Evolutionary conservation across 345 rosid genomes (phyloP).

Genomic region (Eutrema heterophyllum): DNA sequence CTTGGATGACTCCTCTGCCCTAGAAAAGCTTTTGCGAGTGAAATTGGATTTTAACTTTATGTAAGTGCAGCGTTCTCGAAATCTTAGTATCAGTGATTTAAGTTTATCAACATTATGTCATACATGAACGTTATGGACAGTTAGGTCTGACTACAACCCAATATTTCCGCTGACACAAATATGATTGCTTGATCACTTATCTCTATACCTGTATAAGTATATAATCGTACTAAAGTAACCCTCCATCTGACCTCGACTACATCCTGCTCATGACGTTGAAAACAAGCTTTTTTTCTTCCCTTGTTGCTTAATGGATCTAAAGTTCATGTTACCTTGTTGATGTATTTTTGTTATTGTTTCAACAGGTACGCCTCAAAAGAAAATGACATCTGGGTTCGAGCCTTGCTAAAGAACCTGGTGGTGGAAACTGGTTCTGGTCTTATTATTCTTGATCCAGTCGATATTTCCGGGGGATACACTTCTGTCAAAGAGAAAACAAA

Average conservation of each 20-base stretch:
- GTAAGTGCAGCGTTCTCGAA: conserved; percentile 43
- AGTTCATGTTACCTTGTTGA: conserved; percentile 13
- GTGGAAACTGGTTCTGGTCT: conserved; percentile 98
- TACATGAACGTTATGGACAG: background rate
- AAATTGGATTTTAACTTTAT: conserved; percentile 94
- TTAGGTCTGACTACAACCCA: background rate
- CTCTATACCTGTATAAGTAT: background rate
- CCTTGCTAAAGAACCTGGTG: conserved; percentile 74
- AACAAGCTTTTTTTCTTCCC: background rate
- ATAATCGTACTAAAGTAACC: background rate
- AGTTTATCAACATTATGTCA: conserved; percentile 1
- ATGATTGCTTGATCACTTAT: conserved; percentile 4
- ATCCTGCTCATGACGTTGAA: conserved; percentile 8
- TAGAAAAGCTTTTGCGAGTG: conserved; percentile 94
- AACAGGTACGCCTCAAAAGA: conserved; percentile 93
- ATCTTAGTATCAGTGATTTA: background rate
- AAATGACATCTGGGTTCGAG: conserved; percentile 90
- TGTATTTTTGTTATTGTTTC: background rate
- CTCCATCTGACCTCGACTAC: background rate
- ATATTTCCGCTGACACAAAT: background rate
- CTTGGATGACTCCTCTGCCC: conserved; percentile 66
- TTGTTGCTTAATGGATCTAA: conserved; percentile 2
- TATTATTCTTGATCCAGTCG: conserved; percentile 80
- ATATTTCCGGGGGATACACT: conserved; percentile 87
- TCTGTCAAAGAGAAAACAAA: conserved; percentile 89